Evolutionary conservation across 768 basidiomycete species (phyloP).

Genomic region (Tephrocybe sp.): DNA sequence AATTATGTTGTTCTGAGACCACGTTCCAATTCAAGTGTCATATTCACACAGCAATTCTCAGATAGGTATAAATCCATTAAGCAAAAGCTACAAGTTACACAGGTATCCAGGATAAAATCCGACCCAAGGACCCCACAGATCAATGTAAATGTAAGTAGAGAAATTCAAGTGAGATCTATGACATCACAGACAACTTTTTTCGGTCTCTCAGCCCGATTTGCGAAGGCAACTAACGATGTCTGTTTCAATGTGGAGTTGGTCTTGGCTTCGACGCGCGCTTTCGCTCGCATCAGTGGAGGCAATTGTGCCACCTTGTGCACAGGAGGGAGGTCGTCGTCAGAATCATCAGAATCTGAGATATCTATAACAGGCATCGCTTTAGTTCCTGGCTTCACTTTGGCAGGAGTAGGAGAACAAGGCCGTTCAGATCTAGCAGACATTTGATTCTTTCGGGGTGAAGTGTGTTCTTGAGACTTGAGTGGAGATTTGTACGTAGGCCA

Average conservation of each 20-base stretch:
- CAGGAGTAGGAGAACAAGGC: conserved; percentile 10
- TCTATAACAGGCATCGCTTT: conserved; percentile 24
- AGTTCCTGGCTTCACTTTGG: neutral
- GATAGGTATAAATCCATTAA: too few relatives aligned
- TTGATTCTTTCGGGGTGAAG: conserved; percentile 12
- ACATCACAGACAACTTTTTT: conserved; percentile 5
- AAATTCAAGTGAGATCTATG: conserved; percentile 15
- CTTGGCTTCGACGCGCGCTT: conserved; percentile 9
- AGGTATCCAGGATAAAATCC: neutral
- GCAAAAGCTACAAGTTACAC: neutral
- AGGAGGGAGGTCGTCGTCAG: conserved; percentile 21
- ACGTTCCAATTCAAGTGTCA: neutral
- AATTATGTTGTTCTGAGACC: neutral
- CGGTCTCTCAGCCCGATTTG: neutral
- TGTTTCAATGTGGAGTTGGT: conserved; percentile 1
- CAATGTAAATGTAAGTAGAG: neutral
- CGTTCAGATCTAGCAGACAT: neutral
- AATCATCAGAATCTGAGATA: conserved; percentile 30
- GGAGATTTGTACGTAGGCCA: conserved; percentile 15
- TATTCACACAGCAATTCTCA: too few relatives aligned
- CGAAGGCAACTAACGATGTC: conserved; percentile 3
- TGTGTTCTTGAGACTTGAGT: conserved; percentile 16
- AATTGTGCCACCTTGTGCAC: neutral
- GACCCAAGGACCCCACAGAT: neutral
- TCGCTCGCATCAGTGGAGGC: conserved; percentile 14